These are phyloP conservation scores for Pichia sp. DNA, from an alignment of 1,139 yeast genomes.

Conservation along the genomic window DNA sequence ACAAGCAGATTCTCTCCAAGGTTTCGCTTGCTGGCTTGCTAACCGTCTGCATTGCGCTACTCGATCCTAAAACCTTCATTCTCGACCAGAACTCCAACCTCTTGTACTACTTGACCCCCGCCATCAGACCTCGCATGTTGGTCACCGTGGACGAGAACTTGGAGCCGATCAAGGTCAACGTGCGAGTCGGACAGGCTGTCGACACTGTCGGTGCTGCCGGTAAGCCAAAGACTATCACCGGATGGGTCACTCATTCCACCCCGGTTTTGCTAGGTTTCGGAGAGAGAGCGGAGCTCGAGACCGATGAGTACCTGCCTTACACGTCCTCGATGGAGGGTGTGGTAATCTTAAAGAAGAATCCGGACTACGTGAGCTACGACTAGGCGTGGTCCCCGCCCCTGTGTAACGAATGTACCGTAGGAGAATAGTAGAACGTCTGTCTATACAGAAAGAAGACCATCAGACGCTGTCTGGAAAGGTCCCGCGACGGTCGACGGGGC, in stretches of 20 bases:
- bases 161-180: constrained; percentile 88
- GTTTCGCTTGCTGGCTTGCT: constrained; percentile 87
- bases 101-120: constrained; percentile 81
- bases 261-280: constrained; percentile 93
- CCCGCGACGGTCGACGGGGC: background rate
- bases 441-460: no score
- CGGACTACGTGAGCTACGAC: constrained; percentile 49
- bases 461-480: no score
- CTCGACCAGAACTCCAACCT: constrained; percentile 58
- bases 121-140: constrained; percentile 89
- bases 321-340: constrained; percentile 86
- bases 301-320: constrained; percentile 84
- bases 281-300: constrained; percentile 95
- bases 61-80: constrained; percentile 75
- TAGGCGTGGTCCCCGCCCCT: background rate
- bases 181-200: constrained; percentile 97
- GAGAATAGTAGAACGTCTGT: background rate
- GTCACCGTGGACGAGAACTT: constrained; percentile 88
- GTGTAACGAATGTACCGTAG: no score
- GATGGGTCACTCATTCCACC: constrained; percentile 98
- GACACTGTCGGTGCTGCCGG: constrained; percentile 99
- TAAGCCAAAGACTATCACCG: constrained; percentile 96
- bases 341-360: constrained; percentile 87
- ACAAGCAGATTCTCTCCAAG: constrained; percentile 81
- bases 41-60: constrained; percentile 77